Percentiles rank a stretch among this genome's conserved stretches.
Conservation (phyloP, 164 flowering plant species). For the Sextonia rubra region DNA sequence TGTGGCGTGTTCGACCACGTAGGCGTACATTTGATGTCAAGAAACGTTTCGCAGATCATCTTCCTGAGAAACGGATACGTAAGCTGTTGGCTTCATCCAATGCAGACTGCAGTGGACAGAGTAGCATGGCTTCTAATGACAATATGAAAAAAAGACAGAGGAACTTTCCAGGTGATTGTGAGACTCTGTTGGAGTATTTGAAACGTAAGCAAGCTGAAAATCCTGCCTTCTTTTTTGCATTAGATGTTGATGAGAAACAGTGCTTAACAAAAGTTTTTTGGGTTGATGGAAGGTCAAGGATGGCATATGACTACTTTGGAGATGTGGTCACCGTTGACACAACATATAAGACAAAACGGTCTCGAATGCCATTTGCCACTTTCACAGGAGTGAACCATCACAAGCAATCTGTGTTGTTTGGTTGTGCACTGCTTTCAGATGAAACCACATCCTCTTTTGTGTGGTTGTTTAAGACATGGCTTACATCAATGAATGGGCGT, state of each 20-base stretch:
- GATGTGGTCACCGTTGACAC: conserved; percentile 14
- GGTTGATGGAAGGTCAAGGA: conserved; percentile 13
- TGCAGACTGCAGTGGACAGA: neutral
- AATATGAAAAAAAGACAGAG: neutral
- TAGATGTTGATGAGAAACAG: neutral
- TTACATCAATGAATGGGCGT: conserved; percentile 13
- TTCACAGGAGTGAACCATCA: conserved; percentile 14
- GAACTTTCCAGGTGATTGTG: neutral
- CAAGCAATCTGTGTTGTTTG: conserved; percentile 9
- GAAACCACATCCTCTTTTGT: conserved; percentile 6
- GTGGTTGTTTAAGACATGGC: conserved; percentile 16
- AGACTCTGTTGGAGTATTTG: neutral
- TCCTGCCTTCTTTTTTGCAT: conserved; percentile 8
- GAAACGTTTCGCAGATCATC: neutral
- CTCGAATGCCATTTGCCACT: conserved; percentile 6
- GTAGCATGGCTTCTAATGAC: neutral
- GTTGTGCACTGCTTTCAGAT: conserved; percentile 13
- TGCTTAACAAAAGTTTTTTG: neutral
- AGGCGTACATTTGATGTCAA: neutral
- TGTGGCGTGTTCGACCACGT: neutral
- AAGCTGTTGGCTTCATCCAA: neutral
- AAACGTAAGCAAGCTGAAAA: neutral
- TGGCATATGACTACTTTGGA: conserved; percentile 10
- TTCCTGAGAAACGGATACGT: conserved; percentile 3
- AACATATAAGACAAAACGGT: conserved; percentile 3